phyloP scores from a whole-genome alignment of 148 eudicot genomes.

The Fagopyrum tataricum region DNA sequence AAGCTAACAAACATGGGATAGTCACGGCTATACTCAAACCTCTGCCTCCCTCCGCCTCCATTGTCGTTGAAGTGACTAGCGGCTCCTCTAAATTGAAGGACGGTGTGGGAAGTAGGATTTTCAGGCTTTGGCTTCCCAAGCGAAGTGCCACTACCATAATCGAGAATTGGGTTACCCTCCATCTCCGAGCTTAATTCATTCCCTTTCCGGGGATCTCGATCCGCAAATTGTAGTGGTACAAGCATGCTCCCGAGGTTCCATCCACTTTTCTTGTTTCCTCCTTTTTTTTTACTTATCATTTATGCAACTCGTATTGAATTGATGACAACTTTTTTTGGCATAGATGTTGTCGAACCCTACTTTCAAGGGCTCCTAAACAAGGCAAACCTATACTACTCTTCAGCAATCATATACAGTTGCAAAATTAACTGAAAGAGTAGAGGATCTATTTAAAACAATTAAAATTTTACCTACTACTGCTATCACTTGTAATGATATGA shows the following conservation, averaged over 20 bases:
- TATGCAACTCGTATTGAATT: conserved; percentile 67
- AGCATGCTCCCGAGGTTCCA: conserved; percentile 92
- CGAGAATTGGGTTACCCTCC: conserved; percentile 56
- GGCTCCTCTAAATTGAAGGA: conserved; percentile 17
- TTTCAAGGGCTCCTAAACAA: conserved; percentile 78
- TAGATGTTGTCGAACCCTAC: conserved; percentile 88
- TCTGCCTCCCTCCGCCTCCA: too few species aligned
- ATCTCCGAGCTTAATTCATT: conserved; percentile 55
- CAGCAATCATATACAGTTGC: conserved; percentile 74
- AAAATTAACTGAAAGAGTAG: conserved; percentile 61
- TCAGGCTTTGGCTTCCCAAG: conserved; percentile 71
- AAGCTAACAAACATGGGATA: too few species aligned
- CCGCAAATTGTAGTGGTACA: conserved; percentile 54
- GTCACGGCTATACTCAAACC: too few species aligned
- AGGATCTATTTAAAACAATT: conserved; percentile 59
- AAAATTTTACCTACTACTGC: conserved; percentile 55
- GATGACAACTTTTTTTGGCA: conserved; percentile 85
- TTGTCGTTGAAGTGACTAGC: conserved; percentile 17
- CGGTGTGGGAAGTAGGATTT: conserved; percentile 67
- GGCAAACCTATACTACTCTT: conserved; percentile 82
- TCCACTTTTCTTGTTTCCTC: background rate
- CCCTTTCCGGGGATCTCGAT: conserved; percentile 53
- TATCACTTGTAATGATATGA: conserved; percentile 83
- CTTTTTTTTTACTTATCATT: background rate
- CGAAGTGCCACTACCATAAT: conserved; percentile 68